Base-by-base conservation (phyloP, 441 rosid species). In the Geranium incanum region DNA sequence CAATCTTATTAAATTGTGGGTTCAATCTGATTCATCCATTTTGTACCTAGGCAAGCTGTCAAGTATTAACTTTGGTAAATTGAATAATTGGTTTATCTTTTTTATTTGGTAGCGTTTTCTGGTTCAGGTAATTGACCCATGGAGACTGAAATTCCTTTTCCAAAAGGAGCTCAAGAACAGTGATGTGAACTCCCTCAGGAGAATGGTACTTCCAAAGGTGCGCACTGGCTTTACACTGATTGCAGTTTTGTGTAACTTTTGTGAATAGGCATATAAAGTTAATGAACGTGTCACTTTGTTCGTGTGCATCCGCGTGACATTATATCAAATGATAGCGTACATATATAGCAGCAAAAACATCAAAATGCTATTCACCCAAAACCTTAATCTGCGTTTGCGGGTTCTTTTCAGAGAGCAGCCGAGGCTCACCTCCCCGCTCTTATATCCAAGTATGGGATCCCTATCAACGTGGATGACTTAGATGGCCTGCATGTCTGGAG, bases 151-250 rank as follows among this genome's bases (percentile, higher is more conserved):
- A 72, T 95, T 92, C 78, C 92, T 92, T 9, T 95, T 95, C 82
- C 94, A 90, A 70, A 92, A 95, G 87, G 92, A 90, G 68, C 88
- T 95, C 69, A 92, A 88, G 90, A 92, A 90, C 83, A 95, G 99
- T 74, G 98, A 95, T 66, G 99, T 95, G 52, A 86, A 93, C 86
- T 84, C 97, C 67, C 85, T 95, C 36, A 83, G 93, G 75, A 87
- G 98, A 78, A 92, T 90, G 92, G 74, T 92, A 67, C 98, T 95
- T 70, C 99, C 99, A 5, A 95, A 95, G 99, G 99, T 94, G 62
- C 21, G 7, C 62, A 13, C 21, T n/a, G 6, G 21, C 21, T 55
- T n/a, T 21, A 57, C 19, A 5, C 4, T 18, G 6, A 21, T 69
- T 77, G 36, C 60, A 6, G 62, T 71, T 66, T 62, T 8, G 8